These are phyloP conservation scores for Penicillium sp. DNA, from an alignment of 2,329 filamentous ascomycete species.

Conservation along the genomic window DNA sequence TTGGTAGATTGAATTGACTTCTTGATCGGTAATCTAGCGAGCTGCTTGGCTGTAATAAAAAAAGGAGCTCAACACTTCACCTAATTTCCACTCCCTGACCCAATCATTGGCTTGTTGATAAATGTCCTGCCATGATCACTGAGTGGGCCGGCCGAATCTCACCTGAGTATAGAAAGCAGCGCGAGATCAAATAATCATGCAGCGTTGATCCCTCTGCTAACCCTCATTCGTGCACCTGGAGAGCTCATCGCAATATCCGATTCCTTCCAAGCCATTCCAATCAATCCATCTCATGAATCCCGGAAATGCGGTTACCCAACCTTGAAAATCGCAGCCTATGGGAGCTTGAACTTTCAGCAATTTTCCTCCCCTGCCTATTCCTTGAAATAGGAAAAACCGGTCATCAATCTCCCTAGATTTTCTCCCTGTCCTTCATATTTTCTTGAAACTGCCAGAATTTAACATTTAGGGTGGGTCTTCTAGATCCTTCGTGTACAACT, in stretches of 20 bases:
- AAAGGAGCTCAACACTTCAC: not conserved
- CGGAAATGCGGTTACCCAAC: not conserved
- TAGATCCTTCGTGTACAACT: not conserved
- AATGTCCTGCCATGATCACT: not conserved
- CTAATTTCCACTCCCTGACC: not conserved
- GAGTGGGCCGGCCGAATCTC: not conserved
- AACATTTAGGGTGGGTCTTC: not conserved
- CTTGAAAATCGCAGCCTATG: not conserved
- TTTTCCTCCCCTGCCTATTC: not conserved
- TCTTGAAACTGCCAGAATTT: not conserved
- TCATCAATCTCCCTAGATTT: not conserved
- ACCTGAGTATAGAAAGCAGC: not conserved
- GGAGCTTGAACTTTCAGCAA: not conserved
- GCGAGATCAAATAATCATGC: not conserved
- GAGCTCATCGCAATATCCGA: not conserved
- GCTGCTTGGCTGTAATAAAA: slow-evolving; percentile 13
- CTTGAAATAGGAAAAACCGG: not conserved
- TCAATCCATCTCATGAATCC: not conserved
- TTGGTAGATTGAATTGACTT: slow-evolving; percentile 13
- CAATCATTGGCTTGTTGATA: not conserved
- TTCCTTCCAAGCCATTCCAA: not conserved
- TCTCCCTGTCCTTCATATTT: not conserved
- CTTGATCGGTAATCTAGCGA: slow-evolving; percentile 2
- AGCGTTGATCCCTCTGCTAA: slow-evolving; percentile 4
- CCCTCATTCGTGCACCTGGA: not conserved